Evolutionary conservation across 306 rosid genomes (phyloP), one percentile per base, ranked within the genome.

Genomic region (Medicago ruthenica): DNA sequence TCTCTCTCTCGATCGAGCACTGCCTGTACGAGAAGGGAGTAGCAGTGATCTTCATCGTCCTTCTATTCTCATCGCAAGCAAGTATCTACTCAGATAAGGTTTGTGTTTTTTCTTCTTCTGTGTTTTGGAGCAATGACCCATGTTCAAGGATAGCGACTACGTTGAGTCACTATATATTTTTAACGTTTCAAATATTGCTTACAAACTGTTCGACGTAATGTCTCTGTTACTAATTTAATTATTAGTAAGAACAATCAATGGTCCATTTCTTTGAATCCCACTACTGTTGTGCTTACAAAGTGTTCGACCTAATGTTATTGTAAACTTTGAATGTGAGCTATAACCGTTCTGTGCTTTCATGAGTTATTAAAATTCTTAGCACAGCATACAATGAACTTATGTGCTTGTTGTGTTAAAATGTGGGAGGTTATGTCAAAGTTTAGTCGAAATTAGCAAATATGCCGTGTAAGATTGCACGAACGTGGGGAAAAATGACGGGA

Each of bases 191-290:
- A 27, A 61, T 61, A 31, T 31, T 61, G 67, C 67, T 61, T 7
- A 61, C 67, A 61, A 61, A 31, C 42, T 61, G 67, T 61, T 61
- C 42, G 67, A 60, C 67, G 10, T 14, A 60, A 60, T 60, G 67
- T 27, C 20, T 31, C 66, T 24, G 1, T 12, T 2, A 24, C 34
- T 13, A 7, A 60, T 11, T 24, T 17, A 3, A 60, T 22, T 2
- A 60, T 22, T 2, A 4, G 1, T 60, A 13, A 58, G n/a, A 11
- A 6, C 7, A 57, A 21, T 57, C 63, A 21, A 57, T 21, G 36
- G 0, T 21, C 63, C 63, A 10, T 10, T 57, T 22, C 37, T 57
- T 57, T 57, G 37, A 57, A 21, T 10, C 63, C n/a, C 63, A 57
- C 12, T 22, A 0, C 5, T 53, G 60, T 17, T 54, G 31, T 11